These are phyloP conservation scores for Cladosporium sp. DNA, from an alignment of 2,329 filamentous ascomycete species.

Conservation along the genomic window DNA sequence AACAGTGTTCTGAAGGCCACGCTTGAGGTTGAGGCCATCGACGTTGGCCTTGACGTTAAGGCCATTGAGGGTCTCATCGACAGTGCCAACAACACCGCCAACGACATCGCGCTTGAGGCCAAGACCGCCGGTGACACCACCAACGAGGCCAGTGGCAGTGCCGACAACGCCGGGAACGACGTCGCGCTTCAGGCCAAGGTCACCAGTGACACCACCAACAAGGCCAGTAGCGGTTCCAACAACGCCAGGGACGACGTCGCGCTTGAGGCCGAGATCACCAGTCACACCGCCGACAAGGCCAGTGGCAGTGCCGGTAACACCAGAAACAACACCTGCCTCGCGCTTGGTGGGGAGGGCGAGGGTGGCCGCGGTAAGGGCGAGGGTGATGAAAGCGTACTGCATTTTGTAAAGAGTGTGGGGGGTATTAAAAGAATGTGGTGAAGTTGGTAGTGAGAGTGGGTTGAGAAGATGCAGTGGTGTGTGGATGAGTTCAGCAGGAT, in stretches of 20 bases:
- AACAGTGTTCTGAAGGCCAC: background rate
- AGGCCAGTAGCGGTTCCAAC: background rate
- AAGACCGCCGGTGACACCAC: background rate
- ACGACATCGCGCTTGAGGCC: background rate
- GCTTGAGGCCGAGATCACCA: background rate
- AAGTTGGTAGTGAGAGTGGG: slow-evolving; percentile 5
- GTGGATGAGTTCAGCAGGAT: background rate
- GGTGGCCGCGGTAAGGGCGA: slow-evolving; percentile 11
- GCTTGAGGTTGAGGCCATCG: background rate
- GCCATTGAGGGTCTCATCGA: background rate
- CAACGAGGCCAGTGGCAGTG: background rate
- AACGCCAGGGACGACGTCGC: background rate
- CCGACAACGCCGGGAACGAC: background rate
- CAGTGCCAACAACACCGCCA: background rate
- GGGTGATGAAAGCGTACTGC: slow-evolving; percentile 12
- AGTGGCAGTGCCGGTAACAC: slow-evolving; percentile 84
- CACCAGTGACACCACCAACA: background rate
- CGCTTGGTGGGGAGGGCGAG: slow-evolving; percentile 8
- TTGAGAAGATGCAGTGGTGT: slow-evolving; percentile 2
- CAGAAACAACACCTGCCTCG: slow-evolving; percentile 62
- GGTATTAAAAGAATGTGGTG: background rate
- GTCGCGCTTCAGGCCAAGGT: background rate
- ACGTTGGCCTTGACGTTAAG: background rate
- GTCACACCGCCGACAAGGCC: slow-evolving; percentile 55
- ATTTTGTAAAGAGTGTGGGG: slow-evolving; percentile 11